phyloP scores from a whole-genome alignment of 331 rosid species.

The Pyracantha coccinea region DNA sequence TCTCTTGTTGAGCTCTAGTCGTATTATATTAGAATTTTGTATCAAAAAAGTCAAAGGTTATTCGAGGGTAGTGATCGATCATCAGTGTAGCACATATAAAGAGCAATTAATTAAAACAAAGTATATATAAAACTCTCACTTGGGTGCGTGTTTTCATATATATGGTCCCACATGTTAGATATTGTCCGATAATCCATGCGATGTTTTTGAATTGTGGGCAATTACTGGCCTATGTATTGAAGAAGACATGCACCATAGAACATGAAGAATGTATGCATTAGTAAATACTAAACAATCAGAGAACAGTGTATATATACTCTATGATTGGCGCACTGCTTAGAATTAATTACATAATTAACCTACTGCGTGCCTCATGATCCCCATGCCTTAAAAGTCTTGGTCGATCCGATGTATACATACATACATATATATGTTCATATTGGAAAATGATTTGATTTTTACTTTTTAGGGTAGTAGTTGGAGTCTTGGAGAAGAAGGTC shows the following conservation, averaged over 20 bases:
- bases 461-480: background rate
- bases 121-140: background rate
- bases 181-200: constrained; percentile 14
- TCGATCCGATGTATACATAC: background rate
- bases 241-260: background rate
- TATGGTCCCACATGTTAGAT: constrained; percentile 28
- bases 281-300: background rate
- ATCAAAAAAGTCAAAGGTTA: background rate
- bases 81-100: background rate
- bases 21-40: no score
- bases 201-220: constrained; percentile 1
- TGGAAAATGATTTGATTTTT: background rate
- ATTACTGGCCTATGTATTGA: background rate
- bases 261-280: background rate
- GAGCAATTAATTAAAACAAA: no score
- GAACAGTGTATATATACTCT: background rate
- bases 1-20: no score
- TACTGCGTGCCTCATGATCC: background rate
- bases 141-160: background rate
- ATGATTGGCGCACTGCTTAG: background rate
- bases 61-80: background rate
- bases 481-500: background rate
- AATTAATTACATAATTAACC: no score
- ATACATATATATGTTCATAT: background rate
- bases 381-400: constrained; percentile 2